Conservation (phyloP, 345 rosid species). For the Viola odorata region DNA sequence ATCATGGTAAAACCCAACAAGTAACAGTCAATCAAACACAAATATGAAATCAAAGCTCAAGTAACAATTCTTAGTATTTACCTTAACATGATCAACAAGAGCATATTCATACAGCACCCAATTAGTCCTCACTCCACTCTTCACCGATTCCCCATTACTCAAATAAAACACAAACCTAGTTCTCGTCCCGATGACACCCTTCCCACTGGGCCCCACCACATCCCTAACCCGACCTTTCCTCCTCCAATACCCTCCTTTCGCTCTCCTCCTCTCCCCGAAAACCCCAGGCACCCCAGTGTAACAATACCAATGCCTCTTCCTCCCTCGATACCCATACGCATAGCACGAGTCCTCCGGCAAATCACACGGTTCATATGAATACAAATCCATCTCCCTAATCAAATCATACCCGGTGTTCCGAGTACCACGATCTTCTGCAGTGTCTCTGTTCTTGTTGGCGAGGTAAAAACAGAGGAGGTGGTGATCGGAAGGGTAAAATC, state of each 20-base stretch:
- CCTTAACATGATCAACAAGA: constrained; percentile 33
- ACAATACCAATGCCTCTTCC: constrained; percentile 47
- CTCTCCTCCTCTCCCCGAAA: constrained; percentile 15
- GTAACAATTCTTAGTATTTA: constrained; percentile 9
- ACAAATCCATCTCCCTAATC: constrained; percentile 42
- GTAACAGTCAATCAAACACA: not conserved
- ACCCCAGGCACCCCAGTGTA: constrained; percentile 16
- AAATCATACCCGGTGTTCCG: constrained; percentile 22
- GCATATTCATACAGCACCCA: constrained; percentile 52
- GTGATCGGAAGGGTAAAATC: constrained; percentile 45
- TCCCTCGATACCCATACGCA: constrained; percentile 25
- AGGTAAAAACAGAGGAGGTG: constrained; percentile 40
- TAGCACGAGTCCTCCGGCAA: constrained; percentile 35
- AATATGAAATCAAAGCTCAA: not conserved
- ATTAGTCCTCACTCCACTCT: constrained; percentile 29
- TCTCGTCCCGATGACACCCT: constrained; percentile 30
- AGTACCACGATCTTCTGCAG: not conserved
- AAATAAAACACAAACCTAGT: constrained; percentile 33
- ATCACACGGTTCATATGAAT: constrained; percentile 32
- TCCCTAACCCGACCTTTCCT: constrained; percentile 29
- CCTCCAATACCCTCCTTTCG: constrained; percentile 43
- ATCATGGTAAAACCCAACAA: too few species aligned
- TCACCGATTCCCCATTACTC: constrained; percentile 19
- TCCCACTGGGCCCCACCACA: constrained; percentile 25
- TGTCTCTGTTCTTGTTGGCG: constrained; percentile 25